Evolutionary conservation across 73 alveolate genomes (phyloP).

Genomic region (Blepharisma stoltei): DNA sequence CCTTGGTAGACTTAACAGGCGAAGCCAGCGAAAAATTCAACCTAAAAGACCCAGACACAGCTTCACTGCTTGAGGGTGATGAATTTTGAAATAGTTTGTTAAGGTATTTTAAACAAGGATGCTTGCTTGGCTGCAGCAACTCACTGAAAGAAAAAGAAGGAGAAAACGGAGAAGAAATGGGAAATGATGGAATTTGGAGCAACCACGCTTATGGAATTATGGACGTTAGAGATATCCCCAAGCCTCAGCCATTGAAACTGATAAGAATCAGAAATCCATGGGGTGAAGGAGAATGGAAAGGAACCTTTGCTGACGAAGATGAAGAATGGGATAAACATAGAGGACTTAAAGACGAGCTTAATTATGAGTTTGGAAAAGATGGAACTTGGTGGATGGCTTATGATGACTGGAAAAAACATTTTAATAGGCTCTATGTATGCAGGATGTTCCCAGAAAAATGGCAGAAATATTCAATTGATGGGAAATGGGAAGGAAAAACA

Average conservation of each 20-base stretch:
- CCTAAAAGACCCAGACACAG: conserved; percentile 80
- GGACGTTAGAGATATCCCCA: conserved; percentile 87
- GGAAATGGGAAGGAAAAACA: conserved; percentile 93
- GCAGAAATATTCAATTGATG: conserved; percentile 90
- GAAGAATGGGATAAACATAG: conserved; percentile 99
- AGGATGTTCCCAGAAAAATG: conserved; percentile 96
- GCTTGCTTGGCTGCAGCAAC: conserved; percentile 93
- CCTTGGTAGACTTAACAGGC: conserved; percentile 97
- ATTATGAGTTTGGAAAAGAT: conserved; percentile 92
- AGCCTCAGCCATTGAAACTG: conserved; percentile 70
- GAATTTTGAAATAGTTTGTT: conserved; percentile 86
- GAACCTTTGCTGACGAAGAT: conserved; percentile 97
- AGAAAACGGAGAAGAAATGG: conserved; percentile 91
- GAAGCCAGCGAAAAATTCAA: conserved; percentile 89
- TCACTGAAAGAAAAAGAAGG: conserved; percentile 92
- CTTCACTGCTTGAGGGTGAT: conserved; percentile 79
- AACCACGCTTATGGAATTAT: conserved; percentile 93
- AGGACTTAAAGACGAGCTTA: conserved; percentile 93
- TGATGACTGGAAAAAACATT: conserved; percentile 94
- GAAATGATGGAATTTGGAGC: conserved; percentile 89
- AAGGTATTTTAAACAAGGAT: conserved; percentile 75
- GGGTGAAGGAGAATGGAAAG: conserved; percentile 99
- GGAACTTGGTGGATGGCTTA: conserved; percentile 99
- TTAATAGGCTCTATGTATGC: conserved; percentile 90
- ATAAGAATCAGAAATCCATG: conserved; percentile 96